Evolutionary conservation across 2,329 filamentous ascomycete genomes (phyloP).

Genomic region (Capronia epimyces): DNA sequence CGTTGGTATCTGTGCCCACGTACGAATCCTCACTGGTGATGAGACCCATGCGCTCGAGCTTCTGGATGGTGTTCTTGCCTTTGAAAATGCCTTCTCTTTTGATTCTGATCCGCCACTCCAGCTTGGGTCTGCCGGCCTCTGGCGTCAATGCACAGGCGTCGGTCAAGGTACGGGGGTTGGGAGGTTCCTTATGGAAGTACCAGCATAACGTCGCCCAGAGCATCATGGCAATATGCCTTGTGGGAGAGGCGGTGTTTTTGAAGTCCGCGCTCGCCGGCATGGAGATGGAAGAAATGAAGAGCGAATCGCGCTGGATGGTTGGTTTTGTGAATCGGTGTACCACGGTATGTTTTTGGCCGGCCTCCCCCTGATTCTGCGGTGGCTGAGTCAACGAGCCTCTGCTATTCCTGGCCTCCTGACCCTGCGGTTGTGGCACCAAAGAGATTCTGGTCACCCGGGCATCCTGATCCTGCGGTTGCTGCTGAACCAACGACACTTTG

Average conservation of each 20-base stretch:
- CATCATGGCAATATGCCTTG: slow-evolving; percentile 92
- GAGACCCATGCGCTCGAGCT: slow-evolving; percentile 89
- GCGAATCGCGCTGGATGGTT: slow-evolving; percentile 69
- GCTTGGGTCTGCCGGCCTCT: slow-evolving; percentile 64
- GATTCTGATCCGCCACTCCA: slow-evolving; percentile 81
- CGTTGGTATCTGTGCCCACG: slow-evolving; percentile 61
- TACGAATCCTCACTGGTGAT: slow-evolving; percentile 69
- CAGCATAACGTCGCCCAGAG: slow-evolving; percentile 90
- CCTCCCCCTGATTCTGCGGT: slow-evolving; percentile 10
- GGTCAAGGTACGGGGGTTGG: slow-evolving; percentile 58
- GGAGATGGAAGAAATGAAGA: slow-evolving; percentile 90
- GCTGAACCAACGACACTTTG: slow-evolving; percentile 10
- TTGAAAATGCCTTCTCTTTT: slow-evolving; percentile 83
- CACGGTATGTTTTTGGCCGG: slow-evolving; percentile 18
- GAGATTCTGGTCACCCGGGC: slow-evolving; percentile 21
- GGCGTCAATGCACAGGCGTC: slow-evolving; percentile 62
- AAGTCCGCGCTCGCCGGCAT: slow-evolving; percentile 75
- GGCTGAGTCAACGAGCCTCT: slow-evolving; percentile 7
- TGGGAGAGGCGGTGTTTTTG: slow-evolving; percentile 72
- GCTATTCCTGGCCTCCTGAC: slow-evolving; percentile 22
- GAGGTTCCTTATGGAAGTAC: slow-evolving; percentile 89
- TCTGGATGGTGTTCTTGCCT: slow-evolving; percentile 74
- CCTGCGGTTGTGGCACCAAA: not conserved
- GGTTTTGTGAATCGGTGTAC: slow-evolving; percentile 64
- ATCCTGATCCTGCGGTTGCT: slow-evolving; percentile 4